Conservation (phyloP, 176 grass and related monocot genomes). For the Carex scoparia region DNA sequence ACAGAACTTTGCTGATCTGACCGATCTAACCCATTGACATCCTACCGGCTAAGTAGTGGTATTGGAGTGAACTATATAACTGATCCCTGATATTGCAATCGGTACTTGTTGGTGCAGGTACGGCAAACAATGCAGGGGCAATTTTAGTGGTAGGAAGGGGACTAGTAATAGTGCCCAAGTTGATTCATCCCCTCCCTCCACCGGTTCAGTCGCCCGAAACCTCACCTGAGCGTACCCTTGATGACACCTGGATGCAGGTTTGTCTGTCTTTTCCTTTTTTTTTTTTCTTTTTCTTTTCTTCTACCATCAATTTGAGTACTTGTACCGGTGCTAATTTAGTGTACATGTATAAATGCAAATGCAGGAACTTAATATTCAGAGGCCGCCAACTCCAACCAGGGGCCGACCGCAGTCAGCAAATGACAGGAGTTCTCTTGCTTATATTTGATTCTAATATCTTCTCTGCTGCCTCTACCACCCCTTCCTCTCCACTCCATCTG, state of each 20-base stretch:
- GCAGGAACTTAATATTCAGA: slow-evolving; percentile 96
- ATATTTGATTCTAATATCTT: slow-evolving; percentile 51
- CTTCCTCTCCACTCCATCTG: neutral
- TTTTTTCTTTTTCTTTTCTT: neutral
- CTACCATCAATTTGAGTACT: neutral
- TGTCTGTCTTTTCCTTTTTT: slow-evolving; percentile 12
- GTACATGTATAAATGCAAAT: slow-evolving; percentile 19
- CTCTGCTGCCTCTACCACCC: neutral
- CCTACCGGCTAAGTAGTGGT: neutral
- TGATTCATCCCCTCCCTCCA: slow-evolving; percentile 98
- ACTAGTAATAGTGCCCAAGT: slow-evolving; percentile 78
- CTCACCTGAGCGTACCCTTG: slow-evolving; percentile 63
- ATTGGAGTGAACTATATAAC: neutral
- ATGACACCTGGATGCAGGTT: slow-evolving; percentile 99
- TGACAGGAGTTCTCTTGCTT: slow-evolving; percentile 96
- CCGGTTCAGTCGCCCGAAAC: slow-evolving; percentile 84
- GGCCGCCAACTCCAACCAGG: slow-evolving; percentile 95
- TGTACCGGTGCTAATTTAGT: neutral
- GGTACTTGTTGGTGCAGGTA: slow-evolving; percentile 49
- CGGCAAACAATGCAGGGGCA: slow-evolving; percentile 95
- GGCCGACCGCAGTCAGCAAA: slow-evolving; percentile 80
- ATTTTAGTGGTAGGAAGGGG: slow-evolving; percentile 95
- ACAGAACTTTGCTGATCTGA: neutral
- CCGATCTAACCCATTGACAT: neutral
- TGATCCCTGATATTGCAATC: neutral